These are phyloP conservation scores for Iberis pinnata DNA, from an alignment of 345 rosid species.

Conservation along the genomic window DNA sequence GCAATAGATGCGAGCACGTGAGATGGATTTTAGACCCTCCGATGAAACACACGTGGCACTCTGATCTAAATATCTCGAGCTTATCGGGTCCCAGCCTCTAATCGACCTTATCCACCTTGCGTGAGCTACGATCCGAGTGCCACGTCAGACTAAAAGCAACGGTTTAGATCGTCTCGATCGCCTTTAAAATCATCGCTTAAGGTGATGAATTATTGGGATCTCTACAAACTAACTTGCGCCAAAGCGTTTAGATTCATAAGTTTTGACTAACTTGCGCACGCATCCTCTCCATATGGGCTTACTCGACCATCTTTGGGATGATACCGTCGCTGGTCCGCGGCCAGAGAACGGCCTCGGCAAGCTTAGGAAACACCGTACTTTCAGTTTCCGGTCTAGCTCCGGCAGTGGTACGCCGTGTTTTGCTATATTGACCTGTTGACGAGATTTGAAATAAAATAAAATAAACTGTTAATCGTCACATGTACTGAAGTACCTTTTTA, in stretches of 20 bases:
- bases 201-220: slow-evolving; percentile 1
- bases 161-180: slow-evolving; percentile 27
- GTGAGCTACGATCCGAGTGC: slow-evolving; percentile 36
- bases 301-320: slow-evolving; percentile 95
- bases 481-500: no score
- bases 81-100: slow-evolving; percentile 37
- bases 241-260: no score
- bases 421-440: slow-evolving; percentile 6
- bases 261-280: not conserved
- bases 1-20: slow-evolving; percentile 31
- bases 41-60: slow-evolving; percentile 29
- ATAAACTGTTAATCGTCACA: no score
- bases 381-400: slow-evolving; percentile 55
- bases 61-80: slow-evolving; percentile 10
- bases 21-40: slow-evolving; percentile 21
- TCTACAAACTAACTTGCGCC: slow-evolving; percentile 23
- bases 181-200: slow-evolving; percentile 17
- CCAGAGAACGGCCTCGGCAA: slow-evolving; percentile 94
- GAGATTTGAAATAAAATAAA: not conserved
- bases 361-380: slow-evolving; percentile 69
- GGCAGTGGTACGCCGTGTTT: slow-evolving; percentile 69
- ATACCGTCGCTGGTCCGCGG: slow-evolving; percentile 90
- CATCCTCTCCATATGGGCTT: slow-evolving; percentile 48
- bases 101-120: slow-evolving; percentile 45
- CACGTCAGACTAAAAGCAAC: slow-evolving; percentile 36